Conservation (phyloP, 2,329 filamentous ascomycete species). For the Rhinocladiella mackenziei region DNA sequence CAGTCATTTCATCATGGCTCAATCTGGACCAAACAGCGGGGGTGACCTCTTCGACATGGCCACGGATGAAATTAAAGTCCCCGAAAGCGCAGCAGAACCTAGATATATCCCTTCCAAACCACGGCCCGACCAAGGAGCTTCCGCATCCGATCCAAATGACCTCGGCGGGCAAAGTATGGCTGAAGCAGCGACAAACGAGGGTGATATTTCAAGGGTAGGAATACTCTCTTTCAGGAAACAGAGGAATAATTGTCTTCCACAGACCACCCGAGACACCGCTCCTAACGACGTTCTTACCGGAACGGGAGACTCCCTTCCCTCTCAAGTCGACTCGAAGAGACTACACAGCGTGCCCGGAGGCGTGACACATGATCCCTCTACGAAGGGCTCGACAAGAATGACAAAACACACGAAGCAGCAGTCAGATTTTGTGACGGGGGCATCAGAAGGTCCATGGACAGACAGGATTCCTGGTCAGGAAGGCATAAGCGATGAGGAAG, state of each 20-base stretch:
- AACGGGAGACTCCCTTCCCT: conserved; percentile 40
- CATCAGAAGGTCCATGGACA: conserved; percentile 36
- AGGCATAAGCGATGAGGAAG: conserved; percentile 30
- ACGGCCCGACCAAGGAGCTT: conserved; percentile 44
- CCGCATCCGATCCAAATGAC: conserved; percentile 36
- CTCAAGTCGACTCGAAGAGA: conserved; percentile 40
- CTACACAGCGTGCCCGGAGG: conserved; percentile 32
- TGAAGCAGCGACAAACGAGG: conserved; percentile 47
- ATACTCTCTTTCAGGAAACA: background rate
- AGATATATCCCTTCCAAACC: conserved; percentile 48
- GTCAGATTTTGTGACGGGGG: conserved; percentile 38
- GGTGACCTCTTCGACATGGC: conserved; percentile 42
- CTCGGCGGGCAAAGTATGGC: conserved; percentile 37
- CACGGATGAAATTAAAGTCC: conserved; percentile 36
- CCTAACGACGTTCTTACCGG: conserved; percentile 40
- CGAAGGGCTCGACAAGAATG: conserved; percentile 38
- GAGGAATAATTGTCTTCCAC: background rate
- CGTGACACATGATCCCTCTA: conserved; percentile 34
- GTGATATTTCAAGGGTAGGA: conserved; percentile 43
- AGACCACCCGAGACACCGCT: conserved; percentile 35
- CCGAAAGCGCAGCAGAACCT: conserved; percentile 46
- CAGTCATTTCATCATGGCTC: conserved; percentile 1
- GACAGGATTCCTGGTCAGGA: conserved; percentile 34
- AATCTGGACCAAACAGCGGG: conserved; percentile 33
- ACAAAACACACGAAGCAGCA: conserved; percentile 40